Conservation (phyloP, 768 basidiomycete genomes). For the Cystobasidium onofrii region DNA sequence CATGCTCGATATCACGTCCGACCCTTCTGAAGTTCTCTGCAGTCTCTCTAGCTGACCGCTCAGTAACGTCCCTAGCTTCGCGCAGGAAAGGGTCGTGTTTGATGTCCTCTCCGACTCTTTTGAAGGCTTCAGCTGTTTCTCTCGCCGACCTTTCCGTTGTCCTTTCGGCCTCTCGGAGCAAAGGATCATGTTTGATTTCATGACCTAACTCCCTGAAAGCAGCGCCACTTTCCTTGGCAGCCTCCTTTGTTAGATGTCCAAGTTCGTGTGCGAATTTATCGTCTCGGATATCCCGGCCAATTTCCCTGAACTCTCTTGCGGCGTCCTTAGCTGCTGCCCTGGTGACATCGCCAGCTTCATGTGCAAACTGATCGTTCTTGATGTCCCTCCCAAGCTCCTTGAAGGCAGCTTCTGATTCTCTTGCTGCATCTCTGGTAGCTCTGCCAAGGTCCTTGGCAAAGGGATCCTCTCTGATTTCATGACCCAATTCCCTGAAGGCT, state of each 20-base stretch:
- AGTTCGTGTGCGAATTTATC: not conserved
- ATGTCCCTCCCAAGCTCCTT: not conserved
- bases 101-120: slow-evolving; percentile 6
- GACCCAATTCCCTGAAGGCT: slow-evolving; percentile 1
- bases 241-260: not conserved
- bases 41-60: not conserved
- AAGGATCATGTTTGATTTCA: not conserved
- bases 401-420: slow-evolving; percentile 2
- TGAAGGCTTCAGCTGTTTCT: not conserved
- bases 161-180: not conserved
- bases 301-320: too few relatives aligned
- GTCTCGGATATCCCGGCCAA: not conserved
- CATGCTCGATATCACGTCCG: slow-evolving; percentile 6
- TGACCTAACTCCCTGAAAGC: not conserved
- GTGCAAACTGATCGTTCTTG: not conserved
- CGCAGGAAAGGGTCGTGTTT: slow-evolving; percentile 11
- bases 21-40: not conserved
- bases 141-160: not conserved
- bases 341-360: not conserved
- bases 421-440: not conserved
- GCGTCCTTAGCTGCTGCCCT: not conserved
- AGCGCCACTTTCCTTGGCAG: not conserved
- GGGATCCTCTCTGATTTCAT: slow-evolving; percentile 8
- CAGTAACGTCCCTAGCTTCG: not conserved
- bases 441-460: not conserved